phyloP scores from a whole-genome alignment of 768 basidiomycete species.

The Austroboletus eburneus region DNA sequence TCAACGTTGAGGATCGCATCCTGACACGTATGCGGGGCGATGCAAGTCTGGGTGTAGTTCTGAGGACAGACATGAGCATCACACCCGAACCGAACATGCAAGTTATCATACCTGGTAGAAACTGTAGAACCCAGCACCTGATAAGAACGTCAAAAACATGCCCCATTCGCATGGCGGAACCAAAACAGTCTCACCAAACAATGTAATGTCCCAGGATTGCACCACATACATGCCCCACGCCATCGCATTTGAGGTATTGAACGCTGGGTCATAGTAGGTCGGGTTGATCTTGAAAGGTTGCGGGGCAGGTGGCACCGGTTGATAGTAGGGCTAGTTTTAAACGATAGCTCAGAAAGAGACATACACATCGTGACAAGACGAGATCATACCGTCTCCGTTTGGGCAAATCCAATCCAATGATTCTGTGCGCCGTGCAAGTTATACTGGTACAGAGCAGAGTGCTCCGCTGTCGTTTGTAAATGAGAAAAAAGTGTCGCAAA shows the following conservation, averaged over 20 bases:
- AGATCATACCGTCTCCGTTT: conserved; percentile 45
- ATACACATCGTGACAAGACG: background rate
- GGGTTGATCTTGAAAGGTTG: conserved; percentile 36
- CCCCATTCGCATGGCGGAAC: background rate
- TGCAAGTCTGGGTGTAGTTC: conserved; percentile 40
- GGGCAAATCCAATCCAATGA: conserved; percentile 49
- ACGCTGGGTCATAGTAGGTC: conserved; percentile 38
- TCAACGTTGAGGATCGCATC: conserved; percentile 41
- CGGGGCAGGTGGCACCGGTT: conserved; percentile 42
- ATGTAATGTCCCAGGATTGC: conserved; percentile 38
- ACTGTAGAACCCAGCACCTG: conserved; percentile 49
- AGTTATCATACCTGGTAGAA: conserved; percentile 42
- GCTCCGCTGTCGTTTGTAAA: conserved; percentile 34
- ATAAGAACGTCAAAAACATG: conserved; percentile 1
- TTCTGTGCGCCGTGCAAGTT: conserved; percentile 40
- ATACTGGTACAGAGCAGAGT: conserved; percentile 47
- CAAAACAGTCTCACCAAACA: conserved; percentile 36
- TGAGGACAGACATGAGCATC: conserved; percentile 16
- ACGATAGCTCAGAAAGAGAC: conserved; percentile 1
- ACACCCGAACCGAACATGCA: no score
- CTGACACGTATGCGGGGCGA: conserved; percentile 38
- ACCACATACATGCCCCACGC: conserved; percentile 44
- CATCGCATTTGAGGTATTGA: conserved; percentile 26
- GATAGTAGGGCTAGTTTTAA: conserved; percentile 45
- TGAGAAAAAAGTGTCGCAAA: background rate